Evolutionary conservation across 2,329 filamentous ascomycete genomes (phyloP).

Genomic region (Myriosclerotinia scirpicola): DNA sequence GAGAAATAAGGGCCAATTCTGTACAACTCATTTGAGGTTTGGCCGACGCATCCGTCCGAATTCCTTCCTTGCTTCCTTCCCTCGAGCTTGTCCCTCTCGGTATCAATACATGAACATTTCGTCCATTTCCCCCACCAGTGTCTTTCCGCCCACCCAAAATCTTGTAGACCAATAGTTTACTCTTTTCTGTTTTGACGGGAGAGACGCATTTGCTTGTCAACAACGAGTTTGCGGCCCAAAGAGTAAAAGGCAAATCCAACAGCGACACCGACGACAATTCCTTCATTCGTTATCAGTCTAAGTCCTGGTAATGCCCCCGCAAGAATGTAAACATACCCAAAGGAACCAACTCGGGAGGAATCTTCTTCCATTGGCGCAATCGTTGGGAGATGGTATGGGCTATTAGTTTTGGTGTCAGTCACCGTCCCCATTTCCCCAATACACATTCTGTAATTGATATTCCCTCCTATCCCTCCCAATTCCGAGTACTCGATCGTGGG

Average conservation of each 20-base stretch:
- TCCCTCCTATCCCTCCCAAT: neutral
- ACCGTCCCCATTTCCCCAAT: slow-evolving; percentile 25
- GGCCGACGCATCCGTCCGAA: slow-evolving; percentile 15
- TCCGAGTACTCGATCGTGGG: neutral
- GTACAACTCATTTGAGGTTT: slow-evolving; percentile 22
- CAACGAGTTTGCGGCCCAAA: slow-evolving; percentile 73
- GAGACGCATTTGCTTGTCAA: slow-evolving; percentile 92
- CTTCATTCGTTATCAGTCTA: slow-evolving; percentile 42
- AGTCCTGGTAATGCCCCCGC: slow-evolving; percentile 23
- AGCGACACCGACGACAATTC: slow-evolving; percentile 84
- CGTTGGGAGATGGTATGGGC: slow-evolving; percentile 97
- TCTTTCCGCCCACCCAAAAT: slow-evolving; percentile 9
- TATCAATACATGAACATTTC: slow-evolving; percentile 4
- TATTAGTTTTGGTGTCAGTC: slow-evolving; percentile 45
- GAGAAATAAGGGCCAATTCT: slow-evolving; percentile 28
- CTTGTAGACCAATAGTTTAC: slow-evolving; percentile 29
- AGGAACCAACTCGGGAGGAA: slow-evolving; percentile 91
- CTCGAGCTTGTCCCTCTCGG: neutral
- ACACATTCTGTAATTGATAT: neutral
- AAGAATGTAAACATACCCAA: slow-evolving; percentile 64
- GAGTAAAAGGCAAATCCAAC: slow-evolving; percentile 81
- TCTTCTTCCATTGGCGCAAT: slow-evolving; percentile 81
- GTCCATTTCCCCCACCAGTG: slow-evolving; percentile 22
- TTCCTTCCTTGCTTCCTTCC: slow-evolving; percentile 21
- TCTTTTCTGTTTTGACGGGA: slow-evolving; percentile 58